These are phyloP conservation scores for Ustulina deusta DNA, from an alignment of 2,329 filamentous ascomycete species.

Conservation along the genomic window DNA sequence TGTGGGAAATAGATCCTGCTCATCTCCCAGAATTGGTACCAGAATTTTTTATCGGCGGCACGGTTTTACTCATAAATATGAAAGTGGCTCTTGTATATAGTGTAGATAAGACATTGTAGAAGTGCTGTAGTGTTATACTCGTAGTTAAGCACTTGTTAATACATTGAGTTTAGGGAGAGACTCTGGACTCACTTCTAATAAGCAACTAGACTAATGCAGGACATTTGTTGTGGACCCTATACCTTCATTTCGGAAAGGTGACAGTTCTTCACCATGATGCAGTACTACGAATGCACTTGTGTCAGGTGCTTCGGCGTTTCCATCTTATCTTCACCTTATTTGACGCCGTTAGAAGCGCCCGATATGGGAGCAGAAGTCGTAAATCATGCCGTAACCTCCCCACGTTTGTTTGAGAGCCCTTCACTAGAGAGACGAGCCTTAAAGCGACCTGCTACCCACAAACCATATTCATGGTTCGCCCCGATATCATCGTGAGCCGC, in stretches of 20 bases:
- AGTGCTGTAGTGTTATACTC: not conserved
- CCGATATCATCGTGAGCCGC: not conserved
- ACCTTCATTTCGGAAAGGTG: conserved; percentile 36
- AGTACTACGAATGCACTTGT: conserved; percentile 9
- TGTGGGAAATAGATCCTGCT: conserved; percentile 24
- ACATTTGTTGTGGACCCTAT: conserved; percentile 32
- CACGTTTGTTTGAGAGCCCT: not conserved
- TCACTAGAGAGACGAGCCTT: not conserved
- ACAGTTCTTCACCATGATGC: conserved; percentile 24
- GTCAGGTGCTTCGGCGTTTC: conserved; percentile 14
- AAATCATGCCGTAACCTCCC: conserved; percentile 7
- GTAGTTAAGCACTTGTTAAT: not conserved
- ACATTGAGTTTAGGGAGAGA: conserved; percentile 13
- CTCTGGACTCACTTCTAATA: not conserved
- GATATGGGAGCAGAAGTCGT: conserved; percentile 15
- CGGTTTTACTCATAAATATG: conserved; percentile 5
- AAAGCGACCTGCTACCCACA: not conserved
- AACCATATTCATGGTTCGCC: not conserved
- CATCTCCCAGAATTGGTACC: conserved; percentile 34
- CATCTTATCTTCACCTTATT: conserved; percentile 14
- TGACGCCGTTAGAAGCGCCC: conserved; percentile 9
- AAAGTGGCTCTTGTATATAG: conserved; percentile 9
- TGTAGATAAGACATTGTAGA: not conserved
- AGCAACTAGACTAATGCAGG: conserved; percentile 33
- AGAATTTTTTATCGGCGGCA: conserved; percentile 21